phyloP scores from a whole-genome alignment of 2,329 filamentous ascomycete genomes.

The Exophiala phaeomuriformis region DNA sequence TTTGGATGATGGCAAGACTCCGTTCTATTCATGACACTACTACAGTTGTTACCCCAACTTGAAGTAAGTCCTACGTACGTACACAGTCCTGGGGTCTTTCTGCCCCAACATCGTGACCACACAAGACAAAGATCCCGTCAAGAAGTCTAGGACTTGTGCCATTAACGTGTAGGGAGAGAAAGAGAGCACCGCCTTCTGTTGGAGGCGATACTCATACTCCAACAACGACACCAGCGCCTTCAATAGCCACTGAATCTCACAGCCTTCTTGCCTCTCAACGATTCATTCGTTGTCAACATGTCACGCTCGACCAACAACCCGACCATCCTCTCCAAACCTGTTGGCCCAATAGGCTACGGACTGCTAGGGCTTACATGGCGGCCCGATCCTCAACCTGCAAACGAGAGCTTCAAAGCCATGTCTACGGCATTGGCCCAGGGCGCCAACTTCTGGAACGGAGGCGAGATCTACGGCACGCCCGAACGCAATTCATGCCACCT shows the following conservation, averaged over 20 bases:
- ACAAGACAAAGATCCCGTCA: no score
- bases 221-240: neutral
- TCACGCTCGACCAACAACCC: neutral
- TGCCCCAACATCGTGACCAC: no score
- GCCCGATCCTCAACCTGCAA: conserved; percentile 27
- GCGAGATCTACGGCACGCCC: conserved; percentile 56
- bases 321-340: conserved; percentile 37
- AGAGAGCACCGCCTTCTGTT: no score
- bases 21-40: no score
- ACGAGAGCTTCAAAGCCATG: conserved; percentile 46
- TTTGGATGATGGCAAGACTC: no score
- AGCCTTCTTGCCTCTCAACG: neutral
- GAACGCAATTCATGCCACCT: conserved; percentile 54
- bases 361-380: conserved; percentile 35
- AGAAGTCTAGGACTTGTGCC: no score
- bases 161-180: no score
- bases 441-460: conserved; percentile 54
- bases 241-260: neutral
- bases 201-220: neutral
- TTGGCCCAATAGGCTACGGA: conserved; percentile 49
- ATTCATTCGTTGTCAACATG: neutral
- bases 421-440: conserved; percentile 45
- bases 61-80: no score
- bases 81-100: no score
- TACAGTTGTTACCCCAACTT: no score